Percentiles rank a stretch among this genome's conserved stretches.
phyloP scores from a whole-genome alignment of 495 filamentous ascomycete genomes.

The Podospora bellae-mahoneyi region DNA sequence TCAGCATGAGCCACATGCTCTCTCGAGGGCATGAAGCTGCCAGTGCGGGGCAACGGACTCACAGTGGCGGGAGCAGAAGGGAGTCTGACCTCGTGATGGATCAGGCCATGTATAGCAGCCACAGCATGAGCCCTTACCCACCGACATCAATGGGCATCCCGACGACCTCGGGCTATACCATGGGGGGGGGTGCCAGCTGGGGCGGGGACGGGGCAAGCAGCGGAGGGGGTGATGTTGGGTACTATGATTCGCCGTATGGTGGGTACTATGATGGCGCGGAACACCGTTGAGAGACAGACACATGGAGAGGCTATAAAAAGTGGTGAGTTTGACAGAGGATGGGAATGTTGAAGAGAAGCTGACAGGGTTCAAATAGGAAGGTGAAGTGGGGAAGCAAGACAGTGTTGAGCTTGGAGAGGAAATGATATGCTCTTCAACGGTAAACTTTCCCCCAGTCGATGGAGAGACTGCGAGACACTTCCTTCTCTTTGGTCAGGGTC shows the following conservation, averaged over 20 bases:
- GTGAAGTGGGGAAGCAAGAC: neutral
- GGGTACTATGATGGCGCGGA: constrained; percentile 15
- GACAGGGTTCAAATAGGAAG: neutral
- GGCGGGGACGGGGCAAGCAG: neutral
- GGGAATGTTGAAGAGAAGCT: neutral
- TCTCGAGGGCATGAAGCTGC: constrained; percentile 50
- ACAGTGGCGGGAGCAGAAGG: constrained; percentile 10
- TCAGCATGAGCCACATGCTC: constrained; percentile 55
- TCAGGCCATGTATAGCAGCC: constrained; percentile 8
- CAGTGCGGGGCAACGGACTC: constrained; percentile 15
- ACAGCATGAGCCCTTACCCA: neutral
- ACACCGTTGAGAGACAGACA: neutral
- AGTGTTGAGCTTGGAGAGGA: neutral
- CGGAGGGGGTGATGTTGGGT: constrained; percentile 1
- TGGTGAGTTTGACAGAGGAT: neutral
- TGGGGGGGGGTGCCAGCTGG: neutral
- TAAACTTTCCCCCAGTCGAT: neutral
- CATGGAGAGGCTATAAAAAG: too few relatives aligned
- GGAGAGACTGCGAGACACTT: neutral
- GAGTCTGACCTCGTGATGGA: neutral
- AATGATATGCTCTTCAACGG: neutral
- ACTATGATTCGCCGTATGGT: constrained; percentile 11
- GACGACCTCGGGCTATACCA: neutral
- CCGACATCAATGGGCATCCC: neutral
- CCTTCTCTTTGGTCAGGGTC: constrained; percentile 1